Base-by-base conservation (phyloP, 192 early-diverging fungal genomes). In the Coemansia reversa region DNA sequence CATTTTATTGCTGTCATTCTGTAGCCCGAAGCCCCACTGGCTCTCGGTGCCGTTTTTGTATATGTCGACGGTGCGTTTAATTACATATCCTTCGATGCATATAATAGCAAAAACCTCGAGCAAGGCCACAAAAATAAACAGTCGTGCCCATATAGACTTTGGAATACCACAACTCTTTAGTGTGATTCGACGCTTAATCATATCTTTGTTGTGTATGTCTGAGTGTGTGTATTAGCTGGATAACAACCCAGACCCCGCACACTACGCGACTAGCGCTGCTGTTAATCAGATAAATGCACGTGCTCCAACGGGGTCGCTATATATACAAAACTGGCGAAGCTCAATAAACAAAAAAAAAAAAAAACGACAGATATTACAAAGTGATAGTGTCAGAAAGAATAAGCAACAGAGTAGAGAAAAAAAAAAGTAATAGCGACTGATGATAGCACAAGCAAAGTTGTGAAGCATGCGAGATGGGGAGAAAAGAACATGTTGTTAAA, bases 31-130 rank as follows among this genome's bases (percentile, higher is more conserved):
- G 16, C 79, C 79, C 79, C 79, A 81, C 60, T 69, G 74, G 54
- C 74, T 76, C 64, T 81, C 74, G 2, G 63, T 72, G 47, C 79
- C 74, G 60, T 74, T 73, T 55, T 76, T 72, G 70, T 81, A 81
- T 27, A 81, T 76, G 39, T 76, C 67, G 12, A 72, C 71, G 6
- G 79, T 81, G 70, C 74, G 73, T 30, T 81, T 75, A 30, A 81
- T 81, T 12, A 76, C 74, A 58, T 81, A 81, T 39, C 79, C 70
- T 60, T 81, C 62, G 60, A 81, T 81, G 56, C 79, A 76, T 42
- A 81, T 52, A 39, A 81, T 73, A 39, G 79, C 74, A 55, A 81
- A 66, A 8, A 81, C 74, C 62, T 81, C 79, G 49, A 81, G 70
- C 29, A 76, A 60, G 20, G 79, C 79, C 6, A 81, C 67, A 19